Percentiles rank a stretch among this genome's conserved stretches.
Evolutionary conservation across 2,329 filamentous ascomycete species (phyloP).

Genomic region (Botrytis aclada): DNA sequence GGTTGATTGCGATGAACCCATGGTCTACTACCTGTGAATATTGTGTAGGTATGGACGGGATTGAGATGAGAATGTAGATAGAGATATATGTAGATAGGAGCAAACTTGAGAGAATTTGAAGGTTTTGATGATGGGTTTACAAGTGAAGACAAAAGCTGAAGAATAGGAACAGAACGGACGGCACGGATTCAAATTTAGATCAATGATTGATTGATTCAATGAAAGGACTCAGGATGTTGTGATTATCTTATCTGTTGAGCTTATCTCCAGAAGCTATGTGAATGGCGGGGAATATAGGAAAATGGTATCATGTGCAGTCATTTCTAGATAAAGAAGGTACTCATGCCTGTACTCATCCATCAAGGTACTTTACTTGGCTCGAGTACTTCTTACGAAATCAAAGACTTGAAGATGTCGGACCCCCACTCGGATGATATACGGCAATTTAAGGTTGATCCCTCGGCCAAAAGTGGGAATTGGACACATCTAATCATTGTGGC

Average conservation of each 20-base stretch:
- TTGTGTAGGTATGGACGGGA: neutral
- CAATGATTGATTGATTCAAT: neutral
- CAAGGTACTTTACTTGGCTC: neutral
- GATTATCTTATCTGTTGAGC: neutral
- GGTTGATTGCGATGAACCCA: slow-evolving; percentile 3
- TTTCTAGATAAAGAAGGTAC: neutral
- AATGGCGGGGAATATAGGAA: neutral
- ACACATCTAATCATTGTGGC: neutral
- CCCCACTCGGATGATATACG: neutral
- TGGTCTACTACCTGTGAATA: neutral
- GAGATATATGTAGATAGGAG: neutral
- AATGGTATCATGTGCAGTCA: neutral
- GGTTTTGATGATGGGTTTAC: neutral
- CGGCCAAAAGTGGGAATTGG: neutral
- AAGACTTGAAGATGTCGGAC: neutral
- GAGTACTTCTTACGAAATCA: neutral
- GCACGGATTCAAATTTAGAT: neutral
- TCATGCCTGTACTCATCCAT: neutral
- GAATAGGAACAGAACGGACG: neutral
- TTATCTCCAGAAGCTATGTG: neutral
- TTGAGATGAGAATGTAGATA: neutral
- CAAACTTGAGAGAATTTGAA: neutral
- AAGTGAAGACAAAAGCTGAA: neutral
- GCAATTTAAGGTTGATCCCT: neutral
- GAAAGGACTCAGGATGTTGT: neutral